Base-by-base conservation (phyloP, 2,329 filamentous ascomycete species). In the Ascomycota sp. region DNA sequence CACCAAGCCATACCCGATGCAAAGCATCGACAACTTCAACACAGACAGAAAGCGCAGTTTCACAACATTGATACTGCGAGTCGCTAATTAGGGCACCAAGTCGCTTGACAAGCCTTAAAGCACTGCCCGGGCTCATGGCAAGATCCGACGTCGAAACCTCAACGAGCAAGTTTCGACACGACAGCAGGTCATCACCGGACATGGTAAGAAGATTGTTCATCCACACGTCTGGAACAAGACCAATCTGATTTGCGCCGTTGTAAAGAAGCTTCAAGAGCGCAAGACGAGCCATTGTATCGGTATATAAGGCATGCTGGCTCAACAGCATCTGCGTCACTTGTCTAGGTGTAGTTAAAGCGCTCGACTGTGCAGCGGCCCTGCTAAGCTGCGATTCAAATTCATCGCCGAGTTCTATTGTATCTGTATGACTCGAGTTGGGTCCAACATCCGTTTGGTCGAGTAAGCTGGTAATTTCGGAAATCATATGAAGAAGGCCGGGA, bases 11-110 rank as follows among this genome's bases (percentile, higher is more conserved):
- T 29, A 69, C 56, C 9, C 56, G 51, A 29, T 70, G 65, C 34
- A 81, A 62, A 27, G 66, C 68, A 34, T 66, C 57, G 48, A 92
- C 65, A 35, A 79, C 56, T 32, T 76, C 68, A 21, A 92, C 61
- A 40, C 72, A 76, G 12, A 73, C 58, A 31, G 64, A 66, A 33
- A 82, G 57, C 4, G 77, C 71, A 13, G 74, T 68, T 53, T 93
- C 84, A 39, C 76, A 86, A 40, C 72, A 70, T 37, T 74, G 70
- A 43, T 76, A 76, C 25, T 69, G 64, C 37, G 71, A 66, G 3
- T 61, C 56, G 10, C 58, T 54, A 16, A 75, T 60, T 6, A 72
- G 54, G 0, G 45, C 47, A 1, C 66, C 68, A 6, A 70, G 45
- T 25, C 59, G 57, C 38, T 66, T 53, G 16, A 74, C 49, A 2